Percentiles rank a stretch among this genome's conserved stretches.
Conservation (phyloP, 306 rosid species). For the Rosa multiflora region DNA sequence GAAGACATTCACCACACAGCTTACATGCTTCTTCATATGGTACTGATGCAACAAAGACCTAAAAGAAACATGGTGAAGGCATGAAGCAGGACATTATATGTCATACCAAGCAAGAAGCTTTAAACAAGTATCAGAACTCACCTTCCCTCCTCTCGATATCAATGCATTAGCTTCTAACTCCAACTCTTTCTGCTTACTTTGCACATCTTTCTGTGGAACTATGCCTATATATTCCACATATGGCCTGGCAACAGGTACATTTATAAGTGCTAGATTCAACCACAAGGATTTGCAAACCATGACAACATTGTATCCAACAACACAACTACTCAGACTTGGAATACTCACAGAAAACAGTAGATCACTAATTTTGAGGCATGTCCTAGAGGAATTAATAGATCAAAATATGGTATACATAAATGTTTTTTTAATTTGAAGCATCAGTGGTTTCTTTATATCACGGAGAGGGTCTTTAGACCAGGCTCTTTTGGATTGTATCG, state of each 20-base stretch:
- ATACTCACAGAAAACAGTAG: background rate
- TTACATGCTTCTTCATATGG: slow-evolving; percentile 67
- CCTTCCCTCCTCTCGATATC: slow-evolving; percentile 60
- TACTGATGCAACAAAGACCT: slow-evolving; percentile 50
- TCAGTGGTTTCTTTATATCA: background rate
- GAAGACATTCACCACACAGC: slow-evolving; percentile 67
- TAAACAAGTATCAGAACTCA: slow-evolving; percentile 38
- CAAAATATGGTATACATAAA: background rate
- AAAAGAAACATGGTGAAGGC: slow-evolving; percentile 15
- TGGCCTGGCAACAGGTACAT: slow-evolving; percentile 51
- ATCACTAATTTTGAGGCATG: background rate
- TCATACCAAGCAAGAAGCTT: slow-evolving; percentile 20
- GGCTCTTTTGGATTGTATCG: background rate
- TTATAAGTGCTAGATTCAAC: slow-evolving; percentile 12
- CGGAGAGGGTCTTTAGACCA: background rate
- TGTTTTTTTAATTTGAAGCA: background rate
- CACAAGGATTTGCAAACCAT: slow-evolving; percentile 2
- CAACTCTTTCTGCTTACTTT: slow-evolving; percentile 54
- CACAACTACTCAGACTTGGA: background rate
- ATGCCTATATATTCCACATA: slow-evolving; percentile 73
- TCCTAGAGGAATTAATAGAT: background rate
- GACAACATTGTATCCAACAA: background rate
- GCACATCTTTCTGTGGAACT: slow-evolving; percentile 54
- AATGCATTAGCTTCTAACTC: slow-evolving; percentile 60
- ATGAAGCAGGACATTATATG: slow-evolving; percentile 13